Evolutionary conservation across 495 filamentous ascomycete genomes (phyloP), one percentile per base, ranked within the genome.

Genomic region (Penicillium samsonianum): DNA sequence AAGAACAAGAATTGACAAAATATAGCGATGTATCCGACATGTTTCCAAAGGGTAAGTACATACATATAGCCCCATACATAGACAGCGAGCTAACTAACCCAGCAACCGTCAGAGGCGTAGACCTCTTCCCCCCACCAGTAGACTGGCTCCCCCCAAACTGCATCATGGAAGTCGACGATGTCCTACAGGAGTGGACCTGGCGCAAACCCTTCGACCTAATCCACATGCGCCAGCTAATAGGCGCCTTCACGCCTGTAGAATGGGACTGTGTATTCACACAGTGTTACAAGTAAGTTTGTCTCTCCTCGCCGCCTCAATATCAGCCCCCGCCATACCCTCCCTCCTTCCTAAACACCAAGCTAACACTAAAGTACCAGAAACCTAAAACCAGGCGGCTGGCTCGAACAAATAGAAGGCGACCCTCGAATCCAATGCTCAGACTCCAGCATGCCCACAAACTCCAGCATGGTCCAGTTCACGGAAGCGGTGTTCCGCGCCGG

Each of bases 351-450:
- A n/a, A 33, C 12, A 33, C 11, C 1, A 33, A 33, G 4, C 11
- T 33, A 12, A 57, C n/a, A 30, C n/a, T 28, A 28, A 8, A 28
- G 26, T 28, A 28, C 26, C 17, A 53, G 50, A 14, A 63, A 65
- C 53, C 60, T 65, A 19, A 67, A 65, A 50, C 80, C 81, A 4
- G 80, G 80, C 50, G 80, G 74, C 30, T 83, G 76, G 65, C 64
- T 82, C 35, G 82, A 84, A 54, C 62, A 80, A 46, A 71, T 79
- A 55, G 80, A 84, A 48, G 62, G 79, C 9, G 59, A 65, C 42
- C 67, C 69, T 47, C 43, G 54, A 51, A 67, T 75, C 20, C 44
- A 48, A 6, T 74, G 65, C 58, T 74, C 78, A 57, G 80, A 82
- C 66, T 60, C 64, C 35, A 71, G 66, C 40, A 52, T 73, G n/a